Base-by-base conservation (phyloP, 2,329 filamentous ascomycete genomes). In the Fusarium sp. region DNA sequence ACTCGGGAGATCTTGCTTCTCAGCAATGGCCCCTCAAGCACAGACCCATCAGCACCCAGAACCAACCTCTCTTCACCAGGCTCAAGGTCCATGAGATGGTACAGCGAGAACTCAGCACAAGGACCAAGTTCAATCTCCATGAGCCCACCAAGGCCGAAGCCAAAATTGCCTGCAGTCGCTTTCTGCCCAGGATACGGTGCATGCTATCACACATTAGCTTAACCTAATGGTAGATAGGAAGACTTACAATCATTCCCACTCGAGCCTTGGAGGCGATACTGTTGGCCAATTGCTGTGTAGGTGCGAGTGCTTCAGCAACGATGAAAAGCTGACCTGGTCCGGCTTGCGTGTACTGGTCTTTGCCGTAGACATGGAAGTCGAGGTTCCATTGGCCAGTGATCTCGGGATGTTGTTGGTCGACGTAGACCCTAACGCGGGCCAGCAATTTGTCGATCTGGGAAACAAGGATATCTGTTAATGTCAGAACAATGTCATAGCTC, bases 141-240 rank as follows among this genome's bases (percentile, higher is more conserved):
- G 4, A 74, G 55, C 0, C 79, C 82, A 0, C 79, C 79, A 24
- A 81, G 76, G 0, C 79, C 79, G 9, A 80, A 80, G 0, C 84
- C 86, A 48, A 89, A 84, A 66, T 89, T 89, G 0, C 88, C 88
- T 0, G 83, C 81, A 0, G 86, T 89, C 0, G 87, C 87, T n/a
- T 85, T 84, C 73, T 89, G 87, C 1, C 84, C 83, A 0, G 81
- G 79, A 61, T 89, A 89, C 0, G 84, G 81, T 1, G 79, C 84
- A 69, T 90, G 88, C 75, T 77, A 5, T 12, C 2, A 8, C 2
- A 3, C 8, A 26, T 70, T 28, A 70, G 59, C 5, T 6, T 14
- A 0, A 9, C 11, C 4, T 3, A 9, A 15, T 1, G 0, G 2
- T 2, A 6, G 8, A 7, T 3, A 6, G 0, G 22, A 3, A 24